phyloP scores from a whole-genome alignment of 805 yeast species.

The Suhomyces pyralidae region DNA sequence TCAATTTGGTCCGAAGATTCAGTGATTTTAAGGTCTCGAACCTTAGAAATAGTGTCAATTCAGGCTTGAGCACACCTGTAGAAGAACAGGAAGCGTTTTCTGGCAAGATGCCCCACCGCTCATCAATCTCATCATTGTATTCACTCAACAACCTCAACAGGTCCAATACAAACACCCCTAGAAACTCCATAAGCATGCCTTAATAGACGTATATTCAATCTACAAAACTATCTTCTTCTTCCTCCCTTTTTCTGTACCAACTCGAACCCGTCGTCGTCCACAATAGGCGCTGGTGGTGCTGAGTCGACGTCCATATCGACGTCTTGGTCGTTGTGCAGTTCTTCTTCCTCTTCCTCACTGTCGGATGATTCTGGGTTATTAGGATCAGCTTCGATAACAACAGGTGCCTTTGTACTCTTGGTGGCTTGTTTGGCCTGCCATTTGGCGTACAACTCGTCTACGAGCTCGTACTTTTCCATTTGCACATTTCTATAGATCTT shows the following conservation, averaged over 20 bases:
- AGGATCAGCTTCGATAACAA: conserved; percentile 57
- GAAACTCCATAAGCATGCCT: conserved; percentile 29
- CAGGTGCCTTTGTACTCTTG: conserved; percentile 28
- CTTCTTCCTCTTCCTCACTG: conserved; percentile 46
- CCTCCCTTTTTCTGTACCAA: conserved; percentile 72
- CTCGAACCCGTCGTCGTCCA: conserved; percentile 95
- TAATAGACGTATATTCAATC: not conserved
- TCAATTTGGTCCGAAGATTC: conserved; percentile 46
- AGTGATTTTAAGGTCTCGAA: conserved; percentile 40
- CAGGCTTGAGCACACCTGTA: conserved; percentile 22
- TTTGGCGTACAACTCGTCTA: conserved; percentile 57
- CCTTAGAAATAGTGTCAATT: conserved; percentile 23
- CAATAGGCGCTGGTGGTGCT: conserved; percentile 53
- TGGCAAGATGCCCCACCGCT: conserved; percentile 14
- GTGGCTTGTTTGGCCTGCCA: conserved; percentile 55
- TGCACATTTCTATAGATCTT: conserved; percentile 64
- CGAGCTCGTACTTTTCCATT: conserved; percentile 46
- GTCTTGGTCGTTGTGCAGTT: conserved; percentile 36
- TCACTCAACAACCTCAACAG: conserved; percentile 41
- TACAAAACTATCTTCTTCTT: conserved; percentile 18
- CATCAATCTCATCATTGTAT: conserved; percentile 37
- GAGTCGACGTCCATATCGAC: conserved; percentile 31
- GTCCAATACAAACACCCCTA: conserved; percentile 31
- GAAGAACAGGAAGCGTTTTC: conserved; percentile 29
- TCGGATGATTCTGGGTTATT: conserved; percentile 56